Conservation (phyloP, 148 eudicot genomes). For the Salicornia ramosissima region DNA sequence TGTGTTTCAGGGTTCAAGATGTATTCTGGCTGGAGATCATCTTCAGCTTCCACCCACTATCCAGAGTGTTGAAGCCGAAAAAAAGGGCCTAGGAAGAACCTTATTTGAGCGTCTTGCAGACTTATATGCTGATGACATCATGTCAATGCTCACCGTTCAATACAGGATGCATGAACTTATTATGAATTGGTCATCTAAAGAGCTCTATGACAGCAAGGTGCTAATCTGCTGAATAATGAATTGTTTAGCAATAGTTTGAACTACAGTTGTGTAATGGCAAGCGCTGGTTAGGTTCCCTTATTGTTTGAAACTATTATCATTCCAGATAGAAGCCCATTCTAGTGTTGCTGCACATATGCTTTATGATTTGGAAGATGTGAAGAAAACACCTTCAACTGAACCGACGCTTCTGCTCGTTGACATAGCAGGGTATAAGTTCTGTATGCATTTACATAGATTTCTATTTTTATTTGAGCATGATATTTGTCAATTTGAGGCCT, state of each 20-base stretch:
- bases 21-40: slow-evolving; percentile 83
- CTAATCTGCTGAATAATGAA: slow-evolving; percentile 10
- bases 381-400: slow-evolving; percentile 73
- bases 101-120: slow-evolving; percentile 94
- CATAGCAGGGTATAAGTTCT: slow-evolving; percentile 65
- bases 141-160: slow-evolving; percentile 96
- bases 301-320: slow-evolving; percentile 7
- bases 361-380: slow-evolving; percentile 68
- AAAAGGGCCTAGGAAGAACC: slow-evolving; percentile 89
- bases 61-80: slow-evolving; percentile 92
- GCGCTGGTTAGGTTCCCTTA: neutral
- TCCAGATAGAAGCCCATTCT: slow-evolving; percentile 80
- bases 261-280: neutral
- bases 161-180: slow-evolving; percentile 97
- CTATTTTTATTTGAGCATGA: neutral
- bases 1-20: slow-evolving; percentile 72
- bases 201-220: slow-evolving; percentile 88
- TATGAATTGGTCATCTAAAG: slow-evolving; percentile 94
- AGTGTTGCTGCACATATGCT: slow-evolving; percentile 88
- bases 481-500: neutral
- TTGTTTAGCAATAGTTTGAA: neutral
- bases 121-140: slow-evolving; percentile 81
- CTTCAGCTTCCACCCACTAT: slow-evolving; percentile 95
- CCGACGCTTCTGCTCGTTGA: slow-evolving; percentile 82
- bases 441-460: neutral